Evolutionary conservation across 2,329 filamentous ascomycete genomes (phyloP).

Genomic region (Sordariomycetes sp.): DNA sequence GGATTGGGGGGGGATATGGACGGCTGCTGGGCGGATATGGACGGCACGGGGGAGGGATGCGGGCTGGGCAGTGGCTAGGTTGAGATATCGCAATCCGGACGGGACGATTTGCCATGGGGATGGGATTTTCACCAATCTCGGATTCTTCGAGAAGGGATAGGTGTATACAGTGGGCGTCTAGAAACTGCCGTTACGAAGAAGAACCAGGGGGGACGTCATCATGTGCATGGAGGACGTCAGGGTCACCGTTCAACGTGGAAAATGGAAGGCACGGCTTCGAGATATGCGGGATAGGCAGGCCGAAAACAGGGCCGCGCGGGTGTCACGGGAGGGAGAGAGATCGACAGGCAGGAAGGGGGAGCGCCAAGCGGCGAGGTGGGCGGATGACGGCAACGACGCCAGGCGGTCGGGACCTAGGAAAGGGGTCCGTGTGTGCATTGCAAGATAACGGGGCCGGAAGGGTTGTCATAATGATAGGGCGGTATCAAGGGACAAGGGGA

Average conservation of each 20-base stretch:
- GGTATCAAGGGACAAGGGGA: no score
- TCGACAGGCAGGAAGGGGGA: not conserved
- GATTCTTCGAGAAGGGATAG: not conserved
- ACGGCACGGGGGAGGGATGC: not conserved
- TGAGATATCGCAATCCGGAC: not conserved
- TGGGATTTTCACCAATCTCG: not conserved
- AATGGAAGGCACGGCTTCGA: not conserved
- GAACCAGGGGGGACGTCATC: not conserved
- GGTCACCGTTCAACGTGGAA: not conserved
- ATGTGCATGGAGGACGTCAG: not conserved
- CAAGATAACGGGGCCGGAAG: no score
- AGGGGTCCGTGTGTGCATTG: no score
- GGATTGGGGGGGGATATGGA: no score
- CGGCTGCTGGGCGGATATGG: not conserved
- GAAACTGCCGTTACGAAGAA: not conserved
- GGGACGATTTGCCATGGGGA: not conserved
- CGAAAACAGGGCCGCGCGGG: not conserved
- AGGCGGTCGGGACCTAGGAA: not conserved
- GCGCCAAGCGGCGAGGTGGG: not conserved
- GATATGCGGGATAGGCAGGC: not conserved
- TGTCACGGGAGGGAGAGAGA: not conserved
- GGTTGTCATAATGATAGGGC: no score
- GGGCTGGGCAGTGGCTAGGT: not conserved
- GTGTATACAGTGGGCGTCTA: not conserved
- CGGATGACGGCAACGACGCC: not conserved